These are phyloP conservation scores for Hyaloscypha hepaticicola DNA, from an alignment of 495 filamentous ascomycete species.

Conservation along the genomic window DNA sequence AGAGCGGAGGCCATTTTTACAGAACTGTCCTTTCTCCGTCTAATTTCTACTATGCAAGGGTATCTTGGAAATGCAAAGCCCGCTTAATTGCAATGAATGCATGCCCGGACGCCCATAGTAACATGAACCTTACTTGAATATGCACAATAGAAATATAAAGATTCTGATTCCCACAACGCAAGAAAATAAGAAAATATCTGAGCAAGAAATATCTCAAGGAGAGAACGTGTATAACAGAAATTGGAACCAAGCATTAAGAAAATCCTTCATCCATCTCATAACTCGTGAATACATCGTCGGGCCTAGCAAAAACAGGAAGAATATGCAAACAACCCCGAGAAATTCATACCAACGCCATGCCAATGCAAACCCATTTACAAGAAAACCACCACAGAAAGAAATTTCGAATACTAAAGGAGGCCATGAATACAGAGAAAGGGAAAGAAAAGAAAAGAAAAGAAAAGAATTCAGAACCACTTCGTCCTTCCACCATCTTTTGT, in stretches of 20 bases:
- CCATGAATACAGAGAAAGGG: no score
- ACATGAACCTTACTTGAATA: not conserved
- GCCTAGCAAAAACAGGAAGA: not conserved
- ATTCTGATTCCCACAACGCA: not conserved
- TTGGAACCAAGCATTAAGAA: slow-evolving; percentile 22
- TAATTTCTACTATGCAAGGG: slow-evolving; percentile 13
- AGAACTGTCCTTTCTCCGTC: not conserved
- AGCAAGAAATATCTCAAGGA: not conserved
- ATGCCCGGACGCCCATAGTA: slow-evolving; percentile 1
- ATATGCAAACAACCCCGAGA: not conserved
- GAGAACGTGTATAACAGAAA: not conserved
- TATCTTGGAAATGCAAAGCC: slow-evolving; percentile 6
- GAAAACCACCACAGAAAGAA: no score
- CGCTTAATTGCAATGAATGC: slow-evolving; percentile 9
- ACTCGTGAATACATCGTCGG: slow-evolving; percentile 1
- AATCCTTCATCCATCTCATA: slow-evolving; percentile 16
- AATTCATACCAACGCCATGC: not conserved
- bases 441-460: not conserved
- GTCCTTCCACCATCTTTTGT: slow-evolving; percentile 24
- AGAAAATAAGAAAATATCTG: not conserved
- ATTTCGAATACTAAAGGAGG: no score
- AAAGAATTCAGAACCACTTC: slow-evolving; percentile 23
- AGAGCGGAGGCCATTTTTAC: not conserved
- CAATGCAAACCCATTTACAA: no score
- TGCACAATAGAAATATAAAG: not conserved